phyloP scores from a whole-genome alignment of 208 protist species.

The Herpetomonas samuelpessoai region DNA sequence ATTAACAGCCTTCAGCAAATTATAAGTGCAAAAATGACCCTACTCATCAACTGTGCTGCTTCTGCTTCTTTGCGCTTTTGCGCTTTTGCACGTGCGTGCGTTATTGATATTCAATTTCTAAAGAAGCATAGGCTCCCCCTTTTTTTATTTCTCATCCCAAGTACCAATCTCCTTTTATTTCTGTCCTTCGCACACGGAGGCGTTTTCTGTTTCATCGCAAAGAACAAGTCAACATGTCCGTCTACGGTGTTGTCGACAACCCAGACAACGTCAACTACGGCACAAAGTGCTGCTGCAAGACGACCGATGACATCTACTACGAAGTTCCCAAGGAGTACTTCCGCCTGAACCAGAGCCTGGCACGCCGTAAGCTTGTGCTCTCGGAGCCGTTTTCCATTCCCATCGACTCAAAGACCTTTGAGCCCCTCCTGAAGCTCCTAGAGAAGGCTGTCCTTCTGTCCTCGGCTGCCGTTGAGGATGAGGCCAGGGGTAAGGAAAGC shows the following conservation, averaged over 20 bases:
- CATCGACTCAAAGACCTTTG: constrained; percentile 43
- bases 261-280: constrained; percentile 79
- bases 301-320: constrained; percentile 70
- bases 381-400: constrained; percentile 70
- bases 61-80: no score
- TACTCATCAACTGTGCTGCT: no score
- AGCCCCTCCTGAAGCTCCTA: constrained; percentile 55
- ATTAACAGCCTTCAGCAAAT: no score
- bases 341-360: constrained; percentile 48
- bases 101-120: no score
- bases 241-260: constrained; percentile 66
- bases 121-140: no score
- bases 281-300: constrained; percentile 77
- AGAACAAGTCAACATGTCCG: constrained; percentile 26
- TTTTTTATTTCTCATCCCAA: no score
- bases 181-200: no score
- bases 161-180: no score
- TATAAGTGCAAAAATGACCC: no score
- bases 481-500: constrained; percentile 33
- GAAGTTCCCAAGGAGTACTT: constrained; percentile 82
- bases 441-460: constrained; percentile 78
- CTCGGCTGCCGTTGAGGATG: constrained; percentile 46
- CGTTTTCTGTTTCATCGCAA: not conserved
- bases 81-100: no score
- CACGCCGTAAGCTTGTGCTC: constrained; percentile 53